Evolutionary conservation across 129 eudicot species (phyloP), one percentile per base, ranked within the genome.

Genomic region (carrot (Daucus carota)): DNA sequence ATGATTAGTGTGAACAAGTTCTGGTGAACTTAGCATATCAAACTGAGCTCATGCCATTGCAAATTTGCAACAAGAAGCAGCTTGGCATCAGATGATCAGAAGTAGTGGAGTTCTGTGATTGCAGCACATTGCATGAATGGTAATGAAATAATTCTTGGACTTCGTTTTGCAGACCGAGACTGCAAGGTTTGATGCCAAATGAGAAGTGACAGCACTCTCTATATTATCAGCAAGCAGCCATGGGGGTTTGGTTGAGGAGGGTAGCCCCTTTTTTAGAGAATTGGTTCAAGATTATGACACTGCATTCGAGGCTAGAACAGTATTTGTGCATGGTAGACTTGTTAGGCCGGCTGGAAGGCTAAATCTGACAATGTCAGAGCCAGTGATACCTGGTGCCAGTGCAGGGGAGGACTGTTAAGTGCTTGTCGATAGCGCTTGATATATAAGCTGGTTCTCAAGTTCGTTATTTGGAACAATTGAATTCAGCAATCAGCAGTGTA

Each of bases 181-280:
- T n/a, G 3, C 81, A 45, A 0, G 97, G 97, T 63, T 16, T 90
- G 47, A 78, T 83, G 75, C 92, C 98, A 3, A 93, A 93, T 68
- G 57, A n/a, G n/a, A 86, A 6, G 43, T 93, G 36, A 90, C 96
- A 3, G 73, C 86, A 9, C 93, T 93, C 38, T 90, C 96, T 0
- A 83, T 87, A 17, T 77, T 93, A 78, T 89, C 98, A 46, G 97
- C 98, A 18, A 90, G 98, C 75, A 90, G 98, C 80, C 98, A 93
- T 54, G 96, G 95, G 13, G 95, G 98, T 57, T 86, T 93, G 43
- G 60, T 90, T 0, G 67, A 77, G 0, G 90, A 89, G 45, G 98
- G 98, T 44, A 75, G 90, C 11, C 74, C 79, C 18, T 28, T 86
- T 57, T 93, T 90, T 75, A 67, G 72, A 45, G 82, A 84, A n/a